Conservation (phyloP, 345 rosid genomes). For the Rhodomyrtus tomentosa region DNA sequence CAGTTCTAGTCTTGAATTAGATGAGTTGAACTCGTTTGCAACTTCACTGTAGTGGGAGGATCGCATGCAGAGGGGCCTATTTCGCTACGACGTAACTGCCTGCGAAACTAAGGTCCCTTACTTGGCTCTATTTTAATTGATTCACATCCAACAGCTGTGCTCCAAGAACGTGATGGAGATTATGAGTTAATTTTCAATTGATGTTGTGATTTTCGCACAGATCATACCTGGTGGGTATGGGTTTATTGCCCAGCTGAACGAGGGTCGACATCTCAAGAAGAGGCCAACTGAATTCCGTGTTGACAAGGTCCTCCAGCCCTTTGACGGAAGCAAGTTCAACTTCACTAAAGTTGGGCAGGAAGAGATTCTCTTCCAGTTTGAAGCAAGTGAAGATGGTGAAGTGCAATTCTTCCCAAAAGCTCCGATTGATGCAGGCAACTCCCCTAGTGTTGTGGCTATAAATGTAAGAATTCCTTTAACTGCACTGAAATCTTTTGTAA, state of each 20-base stretch:
- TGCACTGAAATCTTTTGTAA: neutral
- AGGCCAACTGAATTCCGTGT: constrained; percentile 94
- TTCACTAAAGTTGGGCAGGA: constrained; percentile 94
- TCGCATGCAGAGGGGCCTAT: constrained; percentile 75
- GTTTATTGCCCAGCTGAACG: constrained; percentile 89
- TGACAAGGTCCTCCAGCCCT: constrained; percentile 87
- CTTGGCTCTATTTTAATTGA: neutral
- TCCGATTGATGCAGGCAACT: constrained; percentile 49
- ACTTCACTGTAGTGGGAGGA: constrained; percentile 78
- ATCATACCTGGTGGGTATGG: constrained; percentile 82
- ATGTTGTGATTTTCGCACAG: constrained; percentile 17
- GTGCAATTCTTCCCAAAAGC: constrained; percentile 50
- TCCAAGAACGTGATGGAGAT: neutral
- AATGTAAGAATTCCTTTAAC: constrained; percentile 34
- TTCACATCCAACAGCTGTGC: neutral
- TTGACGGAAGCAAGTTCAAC: constrained; percentile 84
- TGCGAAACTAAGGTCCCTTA: constrained; percentile 78
- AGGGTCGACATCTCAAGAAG: constrained; percentile 95
- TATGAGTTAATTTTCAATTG: neutral
- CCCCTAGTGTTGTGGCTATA: constrained; percentile 91
- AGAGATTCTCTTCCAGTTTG: constrained; percentile 91
- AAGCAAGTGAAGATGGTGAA: constrained; percentile 63
- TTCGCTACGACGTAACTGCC: constrained; percentile 92
- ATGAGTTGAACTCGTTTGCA: neutral
- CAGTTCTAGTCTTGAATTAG: neutral